These are phyloP conservation scores for Pseudocercospora musae DNA, from an alignment of 2,329 filamentous ascomycete genomes.

Conservation along the genomic window DNA sequence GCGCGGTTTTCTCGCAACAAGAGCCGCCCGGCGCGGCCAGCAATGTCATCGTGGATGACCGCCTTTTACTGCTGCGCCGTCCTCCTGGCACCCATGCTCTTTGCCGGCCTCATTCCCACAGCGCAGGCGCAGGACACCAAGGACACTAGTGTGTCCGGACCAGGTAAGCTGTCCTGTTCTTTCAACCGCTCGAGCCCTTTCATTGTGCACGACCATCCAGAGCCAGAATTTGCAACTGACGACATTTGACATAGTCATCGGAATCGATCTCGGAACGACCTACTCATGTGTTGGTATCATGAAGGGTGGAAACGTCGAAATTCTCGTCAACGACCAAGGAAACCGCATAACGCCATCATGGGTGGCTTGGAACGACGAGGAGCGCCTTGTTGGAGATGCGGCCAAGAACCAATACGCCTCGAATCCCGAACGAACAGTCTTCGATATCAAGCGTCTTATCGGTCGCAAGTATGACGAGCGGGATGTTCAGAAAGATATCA, in stretches of 20 bases:
- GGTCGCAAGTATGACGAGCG: constrained; percentile 56
- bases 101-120: constrained; percentile 60
- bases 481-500: constrained; percentile 87
- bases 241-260: constrained; percentile 61
- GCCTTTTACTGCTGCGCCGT: constrained; percentile 89
- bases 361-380: constrained; percentile 75
- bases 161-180: constrained; percentile 46
- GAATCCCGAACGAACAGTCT: constrained; percentile 50
- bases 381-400: constrained; percentile 93
- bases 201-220: not conserved
- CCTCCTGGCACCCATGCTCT: constrained; percentile 77
- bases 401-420: constrained; percentile 82
- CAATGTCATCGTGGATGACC: constrained; percentile 62
- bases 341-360: constrained; percentile 83
- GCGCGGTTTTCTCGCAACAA: constrained; percentile 36
- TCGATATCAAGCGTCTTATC: constrained; percentile 51
- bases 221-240: not conserved
- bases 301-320: constrained; percentile 92
- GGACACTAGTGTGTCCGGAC: constrained; percentile 70
- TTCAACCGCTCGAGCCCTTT: not conserved
- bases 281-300: constrained; percentile 88
- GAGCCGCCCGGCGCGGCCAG: constrained; percentile 25
- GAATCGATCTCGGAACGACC: constrained; percentile 93
- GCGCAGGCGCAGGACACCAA: constrained; percentile 69
- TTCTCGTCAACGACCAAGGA: constrained; percentile 94